Percentiles rank a stretch among this genome's conserved stretches.
Evolutionary conservation across 192 early-diverging fungal species (phyloP).

Genomic region (Tieghemiomyces parasiticus): DNA sequence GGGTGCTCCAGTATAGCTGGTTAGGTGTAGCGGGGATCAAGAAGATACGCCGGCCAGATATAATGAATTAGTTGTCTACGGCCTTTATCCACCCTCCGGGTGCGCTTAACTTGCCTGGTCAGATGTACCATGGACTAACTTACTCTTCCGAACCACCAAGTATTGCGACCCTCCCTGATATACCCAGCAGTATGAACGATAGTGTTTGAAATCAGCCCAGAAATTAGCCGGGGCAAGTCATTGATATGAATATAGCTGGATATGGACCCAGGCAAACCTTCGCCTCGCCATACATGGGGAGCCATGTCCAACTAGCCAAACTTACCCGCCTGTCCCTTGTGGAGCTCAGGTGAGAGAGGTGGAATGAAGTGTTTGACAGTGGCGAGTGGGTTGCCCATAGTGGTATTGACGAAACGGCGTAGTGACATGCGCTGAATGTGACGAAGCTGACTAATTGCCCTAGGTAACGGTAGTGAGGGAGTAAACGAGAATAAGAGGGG

Average conservation of each 20-base stretch:
- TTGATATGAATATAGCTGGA: not conserved
- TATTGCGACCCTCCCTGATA: slow-evolving; percentile 50
- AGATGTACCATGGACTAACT: not conserved
- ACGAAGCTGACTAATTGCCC: too few relatives aligned
- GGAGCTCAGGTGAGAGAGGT: slow-evolving; percentile 36
- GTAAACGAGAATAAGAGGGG: too few relatives aligned
- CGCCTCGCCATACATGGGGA: not conserved
- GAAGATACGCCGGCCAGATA: not conserved
- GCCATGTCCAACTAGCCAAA: not conserved
- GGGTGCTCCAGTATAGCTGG: slow-evolving; percentile 74
- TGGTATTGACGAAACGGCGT: too few relatives aligned
- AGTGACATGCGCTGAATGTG: too few relatives aligned
- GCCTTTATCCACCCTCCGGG: not conserved
- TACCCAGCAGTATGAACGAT: not conserved
- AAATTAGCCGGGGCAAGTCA: not conserved
- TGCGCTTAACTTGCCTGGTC: not conserved
- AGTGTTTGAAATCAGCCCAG: not conserved
- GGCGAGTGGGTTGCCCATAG: slow-evolving; percentile 11
- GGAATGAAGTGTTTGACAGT: slow-evolving; percentile 35
- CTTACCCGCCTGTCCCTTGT: slow-evolving; percentile 71
- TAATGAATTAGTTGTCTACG: not conserved
- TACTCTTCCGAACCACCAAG: slow-evolving; percentile 80
- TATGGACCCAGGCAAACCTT: not conserved
- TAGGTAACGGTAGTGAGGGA: too few relatives aligned
- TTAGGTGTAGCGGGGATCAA: slow-evolving; percentile 18